Base-by-base conservation (phyloP, 371 early-diverging fungal species). In the Mortierella sp. region DNA sequence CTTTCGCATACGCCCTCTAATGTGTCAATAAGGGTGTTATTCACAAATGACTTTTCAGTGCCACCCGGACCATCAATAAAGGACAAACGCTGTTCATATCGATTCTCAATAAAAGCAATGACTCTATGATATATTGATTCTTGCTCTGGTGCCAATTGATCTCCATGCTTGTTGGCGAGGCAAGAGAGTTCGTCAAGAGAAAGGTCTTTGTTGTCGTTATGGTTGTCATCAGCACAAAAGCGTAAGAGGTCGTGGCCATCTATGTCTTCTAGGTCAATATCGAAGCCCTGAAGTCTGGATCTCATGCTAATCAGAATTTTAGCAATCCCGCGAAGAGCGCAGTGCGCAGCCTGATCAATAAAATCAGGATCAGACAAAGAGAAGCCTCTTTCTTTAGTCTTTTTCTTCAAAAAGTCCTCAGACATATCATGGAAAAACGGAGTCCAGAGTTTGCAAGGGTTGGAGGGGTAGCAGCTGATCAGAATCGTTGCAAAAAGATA, bases 41-140 rank as follows among this genome's bases (percentile, higher is more conserved):
- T 51, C 8, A 61, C 51, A 54, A 65, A 72, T 0, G 66, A 66
- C 23, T 72, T 66, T n/a, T 55, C 65, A 8, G 65, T 72, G 15
- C 74, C 71, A 34, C 70, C 76, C 6, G 66, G 67, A 2, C 63
- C 62, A 57, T 76, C 76, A 13, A 70, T 54, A 56, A 68, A 70
- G 34, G 60, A 43, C 7, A 64, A 19, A 37, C 58, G 62, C n/a
- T 53, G n/a, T 12, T 2, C 9, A 49, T 40, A 8, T 19, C 9
- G 29, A 3, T 37, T 51, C 9, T 53, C 22, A n/a, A 68, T 23
- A 17, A 45, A 37, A 23, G 7, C 32, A 2, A 61, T 40, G 28
- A 62, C 54, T 17, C n/a, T 42, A 2, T 68, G 37, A 37, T 37
- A 37, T 37, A 37, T 37, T 37, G 37, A 37, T 37, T 37, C 37